A percentile compares a stretch with the other conserved stretches of the same genome.
These are phyloP conservation scores for Aegilops sharonensis DNA, from an alignment of 176 grass and related monocot species.

Conservation along the genomic window DNA sequence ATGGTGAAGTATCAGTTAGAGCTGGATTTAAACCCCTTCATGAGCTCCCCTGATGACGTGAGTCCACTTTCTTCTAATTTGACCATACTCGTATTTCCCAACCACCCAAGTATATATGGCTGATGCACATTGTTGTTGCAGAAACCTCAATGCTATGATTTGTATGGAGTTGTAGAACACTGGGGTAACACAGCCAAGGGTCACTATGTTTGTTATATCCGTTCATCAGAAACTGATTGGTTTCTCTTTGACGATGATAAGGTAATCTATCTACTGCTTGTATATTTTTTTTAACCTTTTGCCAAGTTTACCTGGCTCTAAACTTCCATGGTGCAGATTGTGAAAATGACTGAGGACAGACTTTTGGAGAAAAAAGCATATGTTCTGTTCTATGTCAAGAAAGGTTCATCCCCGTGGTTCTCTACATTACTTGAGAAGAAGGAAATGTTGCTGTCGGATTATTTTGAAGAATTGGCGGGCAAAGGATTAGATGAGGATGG, in stretches of 20 bases:
- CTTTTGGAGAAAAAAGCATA: slow-evolving; percentile 39
- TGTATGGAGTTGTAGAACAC: slow-evolving; percentile 61
- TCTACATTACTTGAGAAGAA: slow-evolving; percentile 43
- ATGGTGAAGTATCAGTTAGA: slow-evolving; percentile 36
- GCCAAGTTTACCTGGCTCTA: not conserved
- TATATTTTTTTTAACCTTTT: not conserved
- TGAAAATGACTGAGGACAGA: not conserved
- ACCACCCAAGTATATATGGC: not conserved
- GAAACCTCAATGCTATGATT: slow-evolving; percentile 44
- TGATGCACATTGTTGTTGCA: slow-evolving; percentile 22
- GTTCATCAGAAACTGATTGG: slow-evolving; percentile 47
- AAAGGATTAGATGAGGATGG: not conserved
- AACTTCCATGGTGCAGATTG: slow-evolving; percentile 28
- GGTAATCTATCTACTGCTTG: slow-evolving; percentile 19
- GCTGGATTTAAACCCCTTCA: slow-evolving; percentile 45
- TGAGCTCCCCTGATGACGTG: slow-evolving; percentile 28
- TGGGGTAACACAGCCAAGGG: slow-evolving; percentile 20
- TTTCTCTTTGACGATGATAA: slow-evolving; percentile 39
- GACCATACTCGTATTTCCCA: not conserved
- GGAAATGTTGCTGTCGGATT: not conserved
- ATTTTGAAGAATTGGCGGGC: not conserved
- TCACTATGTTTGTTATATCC: slow-evolving; percentile 50
- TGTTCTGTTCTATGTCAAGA: slow-evolving; percentile 60
- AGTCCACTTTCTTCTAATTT: slow-evolving; percentile 24
- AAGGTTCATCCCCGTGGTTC: slow-evolving; percentile 56